Base-by-base conservation (phyloP, 2,329 filamentous ascomycete species). In the Tolypocladium tundrense region DNA sequence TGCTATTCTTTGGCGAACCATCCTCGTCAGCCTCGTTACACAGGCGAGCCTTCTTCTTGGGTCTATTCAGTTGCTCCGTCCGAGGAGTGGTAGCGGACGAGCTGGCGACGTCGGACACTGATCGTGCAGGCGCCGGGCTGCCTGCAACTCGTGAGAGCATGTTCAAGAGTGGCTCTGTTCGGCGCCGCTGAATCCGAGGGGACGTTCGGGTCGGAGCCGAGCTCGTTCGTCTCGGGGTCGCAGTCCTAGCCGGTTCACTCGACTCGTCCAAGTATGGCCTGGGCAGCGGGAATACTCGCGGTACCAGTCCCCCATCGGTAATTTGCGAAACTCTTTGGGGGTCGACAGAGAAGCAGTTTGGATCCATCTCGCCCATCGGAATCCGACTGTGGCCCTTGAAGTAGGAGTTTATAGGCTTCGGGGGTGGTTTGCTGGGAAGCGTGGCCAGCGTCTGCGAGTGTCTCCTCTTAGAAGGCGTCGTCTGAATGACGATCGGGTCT, bases 311-410 rank as follows among this genome's bases (percentile, higher is more conserved):
- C 58, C 77, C 77, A 31, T 76, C 71, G 0, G 79, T 81, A 57
- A 81, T 69, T 57, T 72, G 72, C n/a, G 77, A 72, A 59, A 80
- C 70, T 60, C 75, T 72, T 35, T 77, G 68, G 16, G 76, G 72
- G 59, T 85, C 78, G 14, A 83, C 73, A 16, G 76, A 71, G 63
- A 85, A 85, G 66, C 80, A 84, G 60, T 85, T 85, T 43, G 79
- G 73, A 55, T 85, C 81, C 82, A 85, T 85, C 64, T 83, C 80
- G n/a, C 78, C 82, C 65, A 85, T 77, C 0, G 82, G 79, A 58
- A 84, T 79, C 2, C 82, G 78, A 40, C 70, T 69, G 57, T 75
- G 69, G 27, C 73, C 72, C 58, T 77, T 78, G 69, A 84, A 83
- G 64, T 81, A 84, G 4, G 77, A 75, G 42, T 75, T 76, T 59